Conservation (phyloP, 108 stramenopile genomes). For the Cafeteria roenbergensis region DNA sequence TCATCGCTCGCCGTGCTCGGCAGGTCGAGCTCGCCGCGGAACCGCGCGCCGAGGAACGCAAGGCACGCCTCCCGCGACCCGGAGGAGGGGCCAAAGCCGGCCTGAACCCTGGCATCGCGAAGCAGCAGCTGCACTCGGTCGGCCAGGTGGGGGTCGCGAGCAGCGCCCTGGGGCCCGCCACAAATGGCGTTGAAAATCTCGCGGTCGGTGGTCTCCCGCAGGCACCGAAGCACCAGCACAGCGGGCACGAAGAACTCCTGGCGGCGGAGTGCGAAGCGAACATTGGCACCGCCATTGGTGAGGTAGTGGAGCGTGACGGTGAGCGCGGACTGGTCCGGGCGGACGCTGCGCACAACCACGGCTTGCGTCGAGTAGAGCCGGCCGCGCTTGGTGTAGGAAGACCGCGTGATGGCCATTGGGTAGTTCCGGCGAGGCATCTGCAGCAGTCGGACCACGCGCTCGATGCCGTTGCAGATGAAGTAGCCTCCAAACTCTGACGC, state of each 20-base stretch:
- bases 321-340: constrained; percentile 57
- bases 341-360: constrained; percentile 43
- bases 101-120: constrained; percentile 68
- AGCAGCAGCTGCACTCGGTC: constrained; percentile 76
- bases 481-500: constrained; percentile 81
- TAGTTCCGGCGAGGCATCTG: constrained; percentile 82
- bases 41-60: constrained; percentile 73
- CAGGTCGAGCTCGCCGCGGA: constrained; percentile 59
- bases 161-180: constrained; percentile 15
- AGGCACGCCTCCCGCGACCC: constrained; percentile 72
- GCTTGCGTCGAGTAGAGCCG: constrained; percentile 53
- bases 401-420: constrained; percentile 69
- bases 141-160: constrained; percentile 73
- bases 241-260: constrained; percentile 86
- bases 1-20: constrained; percentile 59
- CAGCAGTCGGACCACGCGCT: constrained; percentile 78
- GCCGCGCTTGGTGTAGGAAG: constrained; percentile 78
- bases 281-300: constrained; percentile 73
- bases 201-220: constrained; percentile 42
- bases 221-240: constrained; percentile 68
- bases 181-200: constrained; percentile 14
- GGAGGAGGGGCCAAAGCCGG: constrained; percentile 31
- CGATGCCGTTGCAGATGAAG: constrained; percentile 88
- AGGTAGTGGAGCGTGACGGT: constrained; percentile 90
- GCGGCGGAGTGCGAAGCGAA: constrained; percentile 71